Conservation (phyloP, 352 stramenopile species). For the Thalassiosira ordinaria region DNA sequence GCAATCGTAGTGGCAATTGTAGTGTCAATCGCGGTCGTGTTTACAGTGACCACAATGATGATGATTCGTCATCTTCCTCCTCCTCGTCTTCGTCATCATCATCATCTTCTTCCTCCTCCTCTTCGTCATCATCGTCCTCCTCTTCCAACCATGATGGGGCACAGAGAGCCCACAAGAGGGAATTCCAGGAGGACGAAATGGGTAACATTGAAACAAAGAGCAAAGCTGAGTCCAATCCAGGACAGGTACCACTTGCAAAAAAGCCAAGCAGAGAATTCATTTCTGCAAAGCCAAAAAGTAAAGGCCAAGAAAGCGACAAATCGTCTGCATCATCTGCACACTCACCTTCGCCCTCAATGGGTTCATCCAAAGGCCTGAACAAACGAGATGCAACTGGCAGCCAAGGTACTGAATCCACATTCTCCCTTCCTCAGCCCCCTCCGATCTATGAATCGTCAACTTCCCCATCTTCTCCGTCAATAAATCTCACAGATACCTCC, state of each 20-base stretch:
- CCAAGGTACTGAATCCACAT: slow-evolving; percentile 5
- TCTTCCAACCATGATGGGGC: slow-evolving; percentile 1
- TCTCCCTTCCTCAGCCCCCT: slow-evolving; percentile 36
- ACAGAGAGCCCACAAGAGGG: neutral
- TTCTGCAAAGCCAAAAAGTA: neutral
- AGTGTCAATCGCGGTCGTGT: too few species aligned
- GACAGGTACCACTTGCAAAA: neutral
- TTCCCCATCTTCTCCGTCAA: slow-evolving; percentile 7
- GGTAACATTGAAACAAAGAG: neutral
- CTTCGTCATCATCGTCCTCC: slow-evolving; percentile 9
- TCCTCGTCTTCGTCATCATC: too few species aligned
- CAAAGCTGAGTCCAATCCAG: neutral
- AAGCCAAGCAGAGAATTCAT: neutral
- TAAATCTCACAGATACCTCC: neutral
- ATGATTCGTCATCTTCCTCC: slow-evolving; percentile 27
- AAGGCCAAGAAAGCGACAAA: neutral
- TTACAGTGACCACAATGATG: too few species aligned
- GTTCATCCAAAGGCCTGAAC: slow-evolving; percentile 1
- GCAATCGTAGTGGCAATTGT: too few species aligned
- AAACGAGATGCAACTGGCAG: slow-evolving; percentile 1
- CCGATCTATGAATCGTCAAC: too few species aligned
- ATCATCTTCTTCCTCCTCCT: slow-evolving; percentile 27
- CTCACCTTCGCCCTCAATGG: neutral
- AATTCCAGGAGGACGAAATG: neutral
- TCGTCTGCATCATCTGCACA: neutral